Base-by-base conservation (phyloP, 2,329 filamentous ascomycete genomes). In the Neofusicoccum ribis region DNA sequence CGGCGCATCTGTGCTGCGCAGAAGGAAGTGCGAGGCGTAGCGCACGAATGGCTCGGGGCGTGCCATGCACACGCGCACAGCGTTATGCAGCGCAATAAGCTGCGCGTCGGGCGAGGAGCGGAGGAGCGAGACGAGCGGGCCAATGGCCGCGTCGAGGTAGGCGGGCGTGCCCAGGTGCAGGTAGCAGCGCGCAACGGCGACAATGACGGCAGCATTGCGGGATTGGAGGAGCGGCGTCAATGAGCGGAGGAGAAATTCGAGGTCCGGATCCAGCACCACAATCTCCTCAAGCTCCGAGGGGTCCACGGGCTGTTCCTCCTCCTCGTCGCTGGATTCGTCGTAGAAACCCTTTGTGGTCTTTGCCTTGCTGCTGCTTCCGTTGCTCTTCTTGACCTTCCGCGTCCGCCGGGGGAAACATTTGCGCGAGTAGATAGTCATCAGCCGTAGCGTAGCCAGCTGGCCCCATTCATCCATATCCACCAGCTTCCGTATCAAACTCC, bases 401-500 rank as follows among this genome's bases (percentile, higher is more conserved):
- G 83, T 90, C 74, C 85, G 85, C 64, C 85, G 84, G 0, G 95
- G 93, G 71, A 99, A 99, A 76, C 92, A 97, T 74, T 87, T 91
- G 63, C 95, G 87, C 1, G 91, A 88, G 76, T 99, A 99, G 23
- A 88, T 82, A 1, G 91, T 89, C 87, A 98, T 89, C 69, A 99
- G 82, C 44, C 88, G 86, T 70, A 99, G 75, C 2, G 91, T 91
- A 2, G 92, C 90, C 63, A 98, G 78, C 79, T 99, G 95, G 47
- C 93, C 91, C 95, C 95, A 99, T 79, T 99, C 95, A 73, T 99
- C 95, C 95, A 99, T 99, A 75, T 99, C 95, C 27, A 97, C 92
- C 61, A 98, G 81, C 81, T 97, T 97, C 76, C 88, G 91, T 68
- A 96, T 89, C 68, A 99, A 81, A 41, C 86, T 84, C 59, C 92